Percentiles rank a stretch among this genome's conserved stretches.
phyloP scores from a whole-genome alignment of 257 asterid genomes.

The Solanum neorickii region DNA sequence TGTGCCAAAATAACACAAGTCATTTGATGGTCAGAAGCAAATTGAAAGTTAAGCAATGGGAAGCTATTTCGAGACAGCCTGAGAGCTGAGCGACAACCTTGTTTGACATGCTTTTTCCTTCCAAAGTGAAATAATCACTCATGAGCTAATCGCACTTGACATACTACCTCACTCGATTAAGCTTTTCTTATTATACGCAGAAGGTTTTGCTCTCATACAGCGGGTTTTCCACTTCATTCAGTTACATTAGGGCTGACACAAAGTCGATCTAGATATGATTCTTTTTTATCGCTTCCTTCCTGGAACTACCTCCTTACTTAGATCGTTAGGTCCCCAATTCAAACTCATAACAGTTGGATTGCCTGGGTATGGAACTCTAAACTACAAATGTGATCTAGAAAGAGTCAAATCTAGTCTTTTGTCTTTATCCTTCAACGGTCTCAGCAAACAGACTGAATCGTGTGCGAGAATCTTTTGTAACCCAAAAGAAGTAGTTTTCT shows the following conservation, averaged over 20 bases:
- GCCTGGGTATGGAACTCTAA: not conserved
- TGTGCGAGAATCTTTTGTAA: not conserved
- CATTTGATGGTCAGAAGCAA: not conserved
- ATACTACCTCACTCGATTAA: not conserved
- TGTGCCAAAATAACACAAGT: not conserved
- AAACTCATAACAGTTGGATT: not conserved
- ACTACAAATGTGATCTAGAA: not conserved
- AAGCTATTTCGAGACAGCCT: not conserved
- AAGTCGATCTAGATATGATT: not conserved
- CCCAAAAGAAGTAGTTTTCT: not conserved
- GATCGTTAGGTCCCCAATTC: not conserved
- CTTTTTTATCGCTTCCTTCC: not conserved
- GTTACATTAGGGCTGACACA: not conserved
- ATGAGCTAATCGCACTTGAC: not conserved
- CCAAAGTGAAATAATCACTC: not conserved
- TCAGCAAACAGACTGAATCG: not conserved
- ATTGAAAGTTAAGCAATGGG: not conserved
- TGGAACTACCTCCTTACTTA: not conserved
- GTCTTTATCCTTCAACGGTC: not conserved
- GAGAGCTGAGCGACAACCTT: not conserved
- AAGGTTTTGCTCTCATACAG: not conserved
- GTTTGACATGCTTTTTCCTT: not conserved
- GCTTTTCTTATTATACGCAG: not conserved
- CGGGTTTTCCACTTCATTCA: not conserved
- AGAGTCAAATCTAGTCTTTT: not conserved